Evolutionary conservation across 148 eudicot genomes (phyloP), one percentile per base, ranked within the genome.

Genomic region (Rhododendron williamsianum): DNA sequence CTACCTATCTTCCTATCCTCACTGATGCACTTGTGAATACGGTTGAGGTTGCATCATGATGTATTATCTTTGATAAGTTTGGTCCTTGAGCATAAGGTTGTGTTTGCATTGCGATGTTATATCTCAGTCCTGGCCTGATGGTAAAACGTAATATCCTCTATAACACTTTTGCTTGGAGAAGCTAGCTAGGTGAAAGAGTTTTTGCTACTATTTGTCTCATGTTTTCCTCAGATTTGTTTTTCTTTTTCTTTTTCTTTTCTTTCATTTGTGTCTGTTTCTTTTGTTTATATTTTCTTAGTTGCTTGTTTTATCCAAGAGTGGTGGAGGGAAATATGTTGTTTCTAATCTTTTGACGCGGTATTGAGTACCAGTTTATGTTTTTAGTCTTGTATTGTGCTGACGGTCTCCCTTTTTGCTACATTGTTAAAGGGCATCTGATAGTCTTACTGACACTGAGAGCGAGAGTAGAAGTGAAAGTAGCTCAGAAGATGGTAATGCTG

Each of bases 371-470:
- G 35, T 19, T 85, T 27, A 35, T 27, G 41, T 51, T 78, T 80
- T 36, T 16, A 23, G 38, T 77, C 76, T 6, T 58, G 46, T 33
- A 21, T 23, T 86, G 38, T 76, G 25, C 69, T 83, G 67, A 81
- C 18, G 36, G 80, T 82, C 78, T 74, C 48, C 7, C 25, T 78
- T 5, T 19, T 81, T 79, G 41, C 10, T 89, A 21, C 82, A 30
- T 30, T 72, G 18, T 87, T 49, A 46, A 82, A 96, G 99, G 94
- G 83, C 91, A 46, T 86, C 90, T 45, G 93, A 90, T 48, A 94
- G 90, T 87, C 87, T 79, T 36, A 89, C 93, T 63, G 92, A 89
- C 81, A 82, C 89, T 82, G 96, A 89, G 81, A 92, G 90, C 72
- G 94, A 89, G 69, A 90, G 91, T 83, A 87, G 84, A 81, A 87